Conservation (phyloP, 805 yeast species). For the Jamesozyma gamospora region DNA sequence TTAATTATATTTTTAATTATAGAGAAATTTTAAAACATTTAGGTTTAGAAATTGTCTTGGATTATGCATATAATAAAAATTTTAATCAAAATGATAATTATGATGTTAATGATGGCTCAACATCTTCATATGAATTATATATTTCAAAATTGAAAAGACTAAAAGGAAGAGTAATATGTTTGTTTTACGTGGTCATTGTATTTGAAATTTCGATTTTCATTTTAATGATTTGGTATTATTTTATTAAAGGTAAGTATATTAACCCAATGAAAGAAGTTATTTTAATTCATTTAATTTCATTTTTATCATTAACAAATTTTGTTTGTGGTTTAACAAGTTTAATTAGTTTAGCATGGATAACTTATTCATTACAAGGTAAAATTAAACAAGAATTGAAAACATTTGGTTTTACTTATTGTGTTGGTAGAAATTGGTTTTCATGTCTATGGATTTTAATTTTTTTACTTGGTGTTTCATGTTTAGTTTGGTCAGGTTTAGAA, state of each 20-base stretch:
- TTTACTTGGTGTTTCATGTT: slow-evolving; percentile 15
- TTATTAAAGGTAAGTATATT: slow-evolving; percentile 17
- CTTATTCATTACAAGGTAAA: slow-evolving; percentile 12
- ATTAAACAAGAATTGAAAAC: slow-evolving; percentile 16
- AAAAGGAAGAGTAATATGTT: slow-evolving; percentile 12
- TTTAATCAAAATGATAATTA: not conserved
- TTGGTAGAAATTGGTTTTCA: slow-evolving; percentile 21
- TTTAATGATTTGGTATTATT: slow-evolving; percentile 20
- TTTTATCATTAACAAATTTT: slow-evolving; percentile 15
- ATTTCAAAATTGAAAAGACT: slow-evolving; percentile 5
- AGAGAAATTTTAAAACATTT: slow-evolving; percentile 16
- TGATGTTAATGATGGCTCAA: slow-evolving; percentile 1
- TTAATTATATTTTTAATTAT: slow-evolving; percentile 21
- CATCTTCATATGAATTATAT: slow-evolving; percentile 8
- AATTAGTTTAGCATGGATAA: slow-evolving; percentile 12
- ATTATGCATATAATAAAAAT: slow-evolving; percentile 19
- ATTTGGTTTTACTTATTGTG: slow-evolving; percentile 21
- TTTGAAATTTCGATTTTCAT: slow-evolving; percentile 9
- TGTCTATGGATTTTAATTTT: slow-evolving; percentile 16
- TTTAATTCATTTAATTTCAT: slow-evolving; percentile 18
- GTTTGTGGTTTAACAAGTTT: slow-evolving; percentile 14
- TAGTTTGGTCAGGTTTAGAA: slow-evolving; percentile 28
- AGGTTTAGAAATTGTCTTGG: slow-evolving; percentile 23
- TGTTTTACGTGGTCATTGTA: slow-evolving; percentile 11
- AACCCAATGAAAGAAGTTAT: slow-evolving; percentile 15